A percentile compares a stretch with the other conserved stretches of the same genome.
These are phyloP conservation scores for Bryopsis sp. DNA, from an alignment of 139 green algal species.

Conservation along the genomic window DNA sequence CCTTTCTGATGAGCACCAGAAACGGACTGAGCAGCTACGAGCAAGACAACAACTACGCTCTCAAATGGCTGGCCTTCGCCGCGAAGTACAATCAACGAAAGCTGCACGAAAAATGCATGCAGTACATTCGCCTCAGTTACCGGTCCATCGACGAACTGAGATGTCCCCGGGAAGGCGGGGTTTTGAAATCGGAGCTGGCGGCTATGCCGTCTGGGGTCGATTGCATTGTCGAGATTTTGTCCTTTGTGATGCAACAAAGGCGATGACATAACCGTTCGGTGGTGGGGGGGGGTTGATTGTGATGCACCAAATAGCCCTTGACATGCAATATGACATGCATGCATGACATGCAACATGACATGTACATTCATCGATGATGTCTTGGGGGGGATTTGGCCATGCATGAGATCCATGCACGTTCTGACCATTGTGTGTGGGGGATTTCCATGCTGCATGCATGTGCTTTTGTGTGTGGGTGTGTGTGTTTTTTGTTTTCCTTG, in stretches of 20 bases:
- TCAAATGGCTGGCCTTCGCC: conserved; percentile 18
- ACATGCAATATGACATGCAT: too few relatives aligned
- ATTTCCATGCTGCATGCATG: too few relatives aligned
- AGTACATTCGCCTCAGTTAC: conserved; percentile 11
- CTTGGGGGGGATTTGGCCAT: too few relatives aligned
- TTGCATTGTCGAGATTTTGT: conserved; percentile 14
- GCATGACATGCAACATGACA: too few relatives aligned
- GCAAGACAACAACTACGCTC: conserved; percentile 1
- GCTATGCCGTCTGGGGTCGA: neutral
- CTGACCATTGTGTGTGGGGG: too few relatives aligned
- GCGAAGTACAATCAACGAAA: neutral
- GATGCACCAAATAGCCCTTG: too few relatives aligned
- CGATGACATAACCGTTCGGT: conserved; percentile 8
- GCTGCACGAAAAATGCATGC: conserved; percentile 16
- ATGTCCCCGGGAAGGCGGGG: neutral
- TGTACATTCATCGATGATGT: too few relatives aligned
- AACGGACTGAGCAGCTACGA: neutral
- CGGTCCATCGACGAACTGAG: conserved; percentile 16
- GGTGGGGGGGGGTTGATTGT: too few relatives aligned
- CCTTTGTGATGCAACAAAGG: conserved; percentile 19
- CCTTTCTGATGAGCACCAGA: conserved; percentile 1
- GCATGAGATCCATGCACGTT: too few relatives aligned
- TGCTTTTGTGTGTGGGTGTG: too few relatives aligned
- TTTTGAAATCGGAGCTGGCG: neutral
- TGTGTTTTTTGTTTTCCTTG: too few relatives aligned